These are phyloP conservation scores for Pachyrhizus erosus DNA, from an alignment of 306 rosid genomes.

Conservation along the genomic window DNA sequence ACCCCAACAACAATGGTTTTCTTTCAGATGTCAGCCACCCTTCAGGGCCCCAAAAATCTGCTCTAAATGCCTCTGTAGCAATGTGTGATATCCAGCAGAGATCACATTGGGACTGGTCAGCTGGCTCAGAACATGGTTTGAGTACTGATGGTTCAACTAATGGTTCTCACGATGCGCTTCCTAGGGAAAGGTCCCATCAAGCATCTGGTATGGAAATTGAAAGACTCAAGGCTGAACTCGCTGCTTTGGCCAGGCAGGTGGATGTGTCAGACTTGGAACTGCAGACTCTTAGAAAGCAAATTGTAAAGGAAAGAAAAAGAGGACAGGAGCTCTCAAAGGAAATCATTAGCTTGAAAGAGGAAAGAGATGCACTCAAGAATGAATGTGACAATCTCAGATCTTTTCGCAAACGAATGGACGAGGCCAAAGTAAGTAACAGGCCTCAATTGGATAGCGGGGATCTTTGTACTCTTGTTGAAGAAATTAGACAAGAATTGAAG, in stretches of 20 bases:
- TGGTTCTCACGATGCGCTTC: constrained; percentile 59
- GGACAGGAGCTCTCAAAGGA: constrained; percentile 84
- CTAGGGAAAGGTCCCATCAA: constrained; percentile 52
- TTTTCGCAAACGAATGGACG: constrained; percentile 59
- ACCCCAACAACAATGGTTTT: constrained; percentile 50
- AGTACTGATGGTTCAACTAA: constrained; percentile 60
- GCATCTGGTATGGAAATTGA: constrained; percentile 64
- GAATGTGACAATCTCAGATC: constrained; percentile 75
- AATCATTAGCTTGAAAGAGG: constrained; percentile 78
- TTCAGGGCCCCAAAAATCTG: constrained; percentile 56
- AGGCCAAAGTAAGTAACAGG: constrained; percentile 56
- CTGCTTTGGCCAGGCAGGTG: constrained; percentile 70
- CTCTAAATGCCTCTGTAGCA: constrained; percentile 6
- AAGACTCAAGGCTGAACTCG: constrained; percentile 79
- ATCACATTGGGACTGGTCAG: constrained; percentile 77
- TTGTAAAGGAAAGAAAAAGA: constrained; percentile 89
- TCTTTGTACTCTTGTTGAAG: constrained; percentile 70
- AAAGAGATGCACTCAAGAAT: constrained; percentile 66
- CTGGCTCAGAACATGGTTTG: constrained; percentile 67
- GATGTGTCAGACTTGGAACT: constrained; percentile 88
- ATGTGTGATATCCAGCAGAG: constrained; percentile 57
- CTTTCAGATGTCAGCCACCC: constrained; percentile 49
- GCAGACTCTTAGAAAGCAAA: constrained; percentile 91
- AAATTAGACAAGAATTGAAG: constrained; percentile 78
- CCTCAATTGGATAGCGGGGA: constrained; percentile 64